These are phyloP conservation scores for Umbelopsis sp. DNA, from an alignment of 371 early-diverging fungal species.

Conservation along the genomic window DNA sequence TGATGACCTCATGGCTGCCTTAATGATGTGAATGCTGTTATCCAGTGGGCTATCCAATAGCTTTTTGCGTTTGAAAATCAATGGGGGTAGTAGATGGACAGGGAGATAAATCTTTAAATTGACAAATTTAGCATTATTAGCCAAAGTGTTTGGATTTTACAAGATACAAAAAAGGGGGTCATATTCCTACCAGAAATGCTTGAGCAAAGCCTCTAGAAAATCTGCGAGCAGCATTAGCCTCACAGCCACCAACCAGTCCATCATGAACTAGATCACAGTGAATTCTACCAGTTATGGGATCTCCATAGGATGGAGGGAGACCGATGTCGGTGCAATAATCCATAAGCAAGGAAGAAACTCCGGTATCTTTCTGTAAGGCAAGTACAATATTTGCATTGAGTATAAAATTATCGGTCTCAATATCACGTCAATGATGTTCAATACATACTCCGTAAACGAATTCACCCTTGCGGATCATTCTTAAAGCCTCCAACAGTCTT, in stretches of 20 bases:
- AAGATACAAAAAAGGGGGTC: not conserved
- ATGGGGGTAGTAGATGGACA: conserved; percentile 61
- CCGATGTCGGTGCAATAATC: conserved; percentile 46
- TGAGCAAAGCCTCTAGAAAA: conserved; percentile 51
- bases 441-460: conserved; percentile 54
- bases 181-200: conserved; percentile 41
- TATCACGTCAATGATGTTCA: not conserved
- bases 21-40: conserved; percentile 43
- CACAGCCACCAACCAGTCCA: conserved; percentile 47
- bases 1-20: conserved; percentile 58
- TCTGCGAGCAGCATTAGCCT: conserved; percentile 39
- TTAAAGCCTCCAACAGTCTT: conserved; percentile 50
- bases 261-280: conserved; percentile 51
- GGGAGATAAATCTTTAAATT: conserved; percentile 56
- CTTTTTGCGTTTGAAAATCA: conserved; percentile 53
- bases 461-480: conserved; percentile 45
- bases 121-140: not conserved
- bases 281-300: conserved; percentile 44
- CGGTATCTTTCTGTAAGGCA: conserved; percentile 40
- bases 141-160: too few species aligned
- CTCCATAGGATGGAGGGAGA: conserved; percentile 39
- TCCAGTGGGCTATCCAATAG: conserved; percentile 38
- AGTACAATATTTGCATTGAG: not conserved
- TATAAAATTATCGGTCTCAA: not conserved
- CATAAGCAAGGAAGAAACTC: conserved; percentile 32